Evolutionary conservation across 1,284 basidiomycete species (phyloP), one percentile per base, ranked within the genome.

Genomic region (Irpex sp.): DNA sequence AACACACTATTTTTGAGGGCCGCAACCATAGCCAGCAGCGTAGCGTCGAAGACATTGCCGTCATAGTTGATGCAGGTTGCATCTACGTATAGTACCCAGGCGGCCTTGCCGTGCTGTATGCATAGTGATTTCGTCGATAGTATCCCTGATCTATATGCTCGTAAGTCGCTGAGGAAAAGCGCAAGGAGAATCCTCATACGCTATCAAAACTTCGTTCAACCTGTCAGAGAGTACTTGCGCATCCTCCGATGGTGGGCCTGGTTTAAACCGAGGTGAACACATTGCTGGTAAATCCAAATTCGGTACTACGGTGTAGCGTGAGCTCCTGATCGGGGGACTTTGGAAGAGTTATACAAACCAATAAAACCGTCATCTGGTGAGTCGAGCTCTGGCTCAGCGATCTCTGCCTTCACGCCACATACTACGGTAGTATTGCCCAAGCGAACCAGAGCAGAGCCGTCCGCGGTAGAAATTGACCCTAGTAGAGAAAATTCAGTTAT

Each of bases 41-140:
- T 85, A 0, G 96, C 94, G 67, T 99, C 97, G 67, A 97, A 93
- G 1, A 86, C 91, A 71, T 98, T 98, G 7, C 97, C 97, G 74
- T 99, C 96, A 70, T 95, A 97, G 77, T 97, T 98, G 69, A 99
- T 92, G 75, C 95, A 98, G 4, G 91, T 93, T 35, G 94, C 87
- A 67, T 99, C 97, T 66, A 98, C 83, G 74, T 98, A 98, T 15
- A 99, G 80, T 26, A 90, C 89, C 95, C 95, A 99, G 0, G 83
- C 95, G 0, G 93, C 83, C 74, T 90, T 92, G 3, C 87, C 88
- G 0, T 86, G 83, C 17, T 90, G 81, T 59, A 99, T 97, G 70
- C 89, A 90, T 1, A 99, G 83, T 0, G 88, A 85, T 0, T 81
- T 74, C 0, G 88, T 81, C 0, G 91, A 79, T 0, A 99, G 66